These are phyloP conservation scores for Mycena kentingensis DNA, from an alignment of 768 basidiomycete genomes.

Conservation along the genomic window DNA sequence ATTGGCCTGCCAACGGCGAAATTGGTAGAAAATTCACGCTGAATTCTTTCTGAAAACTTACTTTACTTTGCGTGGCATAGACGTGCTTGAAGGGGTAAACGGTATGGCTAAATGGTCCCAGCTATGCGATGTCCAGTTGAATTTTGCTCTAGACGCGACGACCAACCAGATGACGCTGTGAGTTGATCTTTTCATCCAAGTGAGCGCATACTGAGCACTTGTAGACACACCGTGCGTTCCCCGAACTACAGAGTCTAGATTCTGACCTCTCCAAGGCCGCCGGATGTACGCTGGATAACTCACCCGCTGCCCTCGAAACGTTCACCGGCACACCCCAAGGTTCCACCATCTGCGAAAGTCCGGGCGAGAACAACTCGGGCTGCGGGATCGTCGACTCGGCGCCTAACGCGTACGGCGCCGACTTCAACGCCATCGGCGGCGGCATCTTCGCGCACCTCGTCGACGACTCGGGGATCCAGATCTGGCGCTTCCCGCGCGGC, in stretches of 20 bases:
- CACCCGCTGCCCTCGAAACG: constrained; percentile 14
- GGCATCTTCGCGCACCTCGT: constrained; percentile 61
- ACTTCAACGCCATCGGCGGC: constrained; percentile 47
- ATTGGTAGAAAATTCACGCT: no score
- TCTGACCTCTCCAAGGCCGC: no score
- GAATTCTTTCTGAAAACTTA: no score
- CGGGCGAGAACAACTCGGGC: constrained; percentile 42
- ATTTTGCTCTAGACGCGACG: constrained; percentile 65
- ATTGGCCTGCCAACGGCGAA: constrained; percentile 52
- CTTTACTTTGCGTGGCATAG: neutral
- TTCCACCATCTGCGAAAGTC: constrained; percentile 43
- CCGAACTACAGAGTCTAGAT: no score
- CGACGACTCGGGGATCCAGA: constrained; percentile 51
- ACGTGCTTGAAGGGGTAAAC: neutral
- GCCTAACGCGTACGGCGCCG: constrained; percentile 39
- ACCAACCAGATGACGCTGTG: constrained; percentile 63
- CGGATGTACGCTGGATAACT: constrained; percentile 40
- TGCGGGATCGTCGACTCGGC: constrained; percentile 51
- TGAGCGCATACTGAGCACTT: no score
- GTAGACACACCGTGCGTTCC: no score
- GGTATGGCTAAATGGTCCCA: neutral
- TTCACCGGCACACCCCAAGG: constrained; percentile 29
- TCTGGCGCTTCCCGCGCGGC: constrained; percentile 60
- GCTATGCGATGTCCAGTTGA: no score
- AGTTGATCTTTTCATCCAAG: no score